phyloP scores from a whole-genome alignment of 176 grass and related monocot genomes.

The Cenchrus purpureus region DNA sequence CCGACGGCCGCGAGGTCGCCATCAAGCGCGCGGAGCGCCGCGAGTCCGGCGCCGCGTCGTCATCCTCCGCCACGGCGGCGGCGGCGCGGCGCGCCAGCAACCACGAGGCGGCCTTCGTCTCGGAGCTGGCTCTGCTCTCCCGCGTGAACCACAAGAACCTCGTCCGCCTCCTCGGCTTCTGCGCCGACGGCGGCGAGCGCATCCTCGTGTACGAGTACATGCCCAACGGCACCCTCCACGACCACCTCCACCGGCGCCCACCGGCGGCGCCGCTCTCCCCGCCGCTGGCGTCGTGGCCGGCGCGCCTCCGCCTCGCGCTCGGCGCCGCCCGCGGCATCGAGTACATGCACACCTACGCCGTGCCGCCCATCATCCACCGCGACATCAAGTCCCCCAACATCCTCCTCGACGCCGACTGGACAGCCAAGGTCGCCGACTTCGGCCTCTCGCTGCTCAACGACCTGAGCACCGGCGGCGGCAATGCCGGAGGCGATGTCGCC shows the following conservation, averaged over 20 bases:
- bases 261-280: slow-evolving; percentile 26
- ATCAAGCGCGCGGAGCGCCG: slow-evolving; percentile 81
- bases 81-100: slow-evolving; percentile 26
- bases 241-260: slow-evolving; percentile 70
- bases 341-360: slow-evolving; percentile 96
- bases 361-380: slow-evolving; percentile 85
- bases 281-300: slow-evolving; percentile 57
- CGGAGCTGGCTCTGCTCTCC: slow-evolving; percentile 84
- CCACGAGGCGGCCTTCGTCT: slow-evolving; percentile 63
- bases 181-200: slow-evolving; percentile 70
- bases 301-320: slow-evolving; percentile 73
- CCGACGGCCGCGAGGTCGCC: slow-evolving; percentile 78
- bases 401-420: slow-evolving; percentile 76
- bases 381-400: slow-evolving; percentile 89
- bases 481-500: neutral
- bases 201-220: slow-evolving; percentile 95
- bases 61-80: slow-evolving; percentile 4
- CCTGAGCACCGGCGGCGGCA: neutral
- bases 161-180: slow-evolving; percentile 85
- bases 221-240: slow-evolving; percentile 78
- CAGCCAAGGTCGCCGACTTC: slow-evolving; percentile 86
- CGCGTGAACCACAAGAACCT: slow-evolving; percentile 98
- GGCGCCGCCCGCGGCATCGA: slow-evolving; percentile 90
- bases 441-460: slow-evolving; percentile 72
- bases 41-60: slow-evolving; percentile 6